These are phyloP conservation scores for Jamesozyma rosinii DNA, from an alignment of 805 yeast species.

Conservation along the genomic window DNA sequence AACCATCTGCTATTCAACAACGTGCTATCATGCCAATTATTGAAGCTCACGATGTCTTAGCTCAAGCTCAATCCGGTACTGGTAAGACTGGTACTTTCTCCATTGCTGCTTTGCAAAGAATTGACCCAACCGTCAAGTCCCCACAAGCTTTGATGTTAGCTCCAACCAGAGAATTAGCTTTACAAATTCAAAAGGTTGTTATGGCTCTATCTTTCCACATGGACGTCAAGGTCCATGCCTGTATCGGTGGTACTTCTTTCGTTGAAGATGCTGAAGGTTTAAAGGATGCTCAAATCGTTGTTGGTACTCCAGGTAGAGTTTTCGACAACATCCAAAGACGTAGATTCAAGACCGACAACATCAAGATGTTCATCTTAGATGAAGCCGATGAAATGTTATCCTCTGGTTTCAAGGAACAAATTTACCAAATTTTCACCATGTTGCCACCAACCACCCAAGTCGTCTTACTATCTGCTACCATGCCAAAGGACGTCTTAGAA, in stretches of 20 bases:
- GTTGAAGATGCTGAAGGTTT: constrained; percentile 81
- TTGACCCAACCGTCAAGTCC: constrained; percentile 61
- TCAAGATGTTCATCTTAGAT: constrained; percentile 91
- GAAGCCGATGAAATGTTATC: constrained; percentile 96
- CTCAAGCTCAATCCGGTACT: constrained; percentile 99
- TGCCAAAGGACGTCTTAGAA: constrained; percentile 84
- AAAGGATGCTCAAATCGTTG: constrained; percentile 78
- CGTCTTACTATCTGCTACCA: constrained; percentile 89
- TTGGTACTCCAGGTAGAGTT: constrained; percentile 98
- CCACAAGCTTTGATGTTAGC: constrained; percentile 92
- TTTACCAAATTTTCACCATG: constrained; percentile 78
- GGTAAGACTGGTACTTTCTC: constrained; percentile 98
- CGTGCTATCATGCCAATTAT: constrained; percentile 94
- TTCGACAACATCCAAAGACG: constrained; percentile 91
- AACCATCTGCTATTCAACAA: constrained; percentile 95
- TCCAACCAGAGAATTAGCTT: constrained; percentile 95
- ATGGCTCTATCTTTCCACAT: constrained; percentile 82
- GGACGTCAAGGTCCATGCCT: constrained; percentile 88
- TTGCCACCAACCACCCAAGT: constrained; percentile 84
- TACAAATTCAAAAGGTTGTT: constrained; percentile 91
- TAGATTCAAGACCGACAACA: constrained; percentile 66
- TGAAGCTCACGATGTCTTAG: constrained; percentile 88
- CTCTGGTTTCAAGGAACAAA: constrained; percentile 86
- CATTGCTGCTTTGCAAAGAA: constrained; percentile 64
- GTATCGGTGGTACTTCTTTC: constrained; percentile 92